Evolutionary conservation across 1,284 basidiomycete species (phyloP).

Genomic region (Neolentinus lepideus): DNA sequence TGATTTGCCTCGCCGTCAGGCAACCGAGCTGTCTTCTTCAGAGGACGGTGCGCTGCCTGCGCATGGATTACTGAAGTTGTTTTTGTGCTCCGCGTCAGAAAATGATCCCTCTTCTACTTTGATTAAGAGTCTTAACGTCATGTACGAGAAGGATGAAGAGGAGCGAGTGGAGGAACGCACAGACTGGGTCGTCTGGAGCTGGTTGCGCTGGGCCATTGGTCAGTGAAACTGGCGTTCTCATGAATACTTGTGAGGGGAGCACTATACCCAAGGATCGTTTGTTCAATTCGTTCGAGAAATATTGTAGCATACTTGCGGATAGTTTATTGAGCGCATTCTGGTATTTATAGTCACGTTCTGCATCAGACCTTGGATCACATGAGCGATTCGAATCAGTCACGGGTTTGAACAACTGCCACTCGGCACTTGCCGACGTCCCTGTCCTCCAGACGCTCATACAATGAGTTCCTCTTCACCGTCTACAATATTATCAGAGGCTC

Average conservation of each 20-base stretch:
- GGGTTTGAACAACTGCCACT: no score
- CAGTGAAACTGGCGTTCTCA: neutral
- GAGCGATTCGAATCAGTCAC: no score
- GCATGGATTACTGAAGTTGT: neutral
- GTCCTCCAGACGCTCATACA: neutral
- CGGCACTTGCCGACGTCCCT: neutral
- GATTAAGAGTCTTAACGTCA: neutral
- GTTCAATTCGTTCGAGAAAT: no score
- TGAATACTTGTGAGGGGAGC: no score
- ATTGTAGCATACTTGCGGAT: no score
- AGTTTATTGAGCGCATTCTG: no score
- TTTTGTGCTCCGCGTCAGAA: neutral
- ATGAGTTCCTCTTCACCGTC: neutral
- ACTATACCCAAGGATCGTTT: no score
- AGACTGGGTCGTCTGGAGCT: neutral
- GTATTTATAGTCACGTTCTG: no score
- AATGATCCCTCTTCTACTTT: neutral
- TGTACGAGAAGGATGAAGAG: neutral
- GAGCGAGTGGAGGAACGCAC: neutral
- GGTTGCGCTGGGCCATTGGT: neutral
- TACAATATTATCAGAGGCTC: constrained; percentile 2
- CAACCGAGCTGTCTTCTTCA: neutral
- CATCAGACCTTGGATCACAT: no score
- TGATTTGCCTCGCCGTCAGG: constrained; percentile 8
- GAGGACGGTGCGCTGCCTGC: neutral